A percentile compares a stretch with the other conserved stretches of the same genome.
These are phyloP conservation scores for Blepharisma japonicum DNA, from an alignment of 73 alveolate genomes.

Conservation along the genomic window DNA sequence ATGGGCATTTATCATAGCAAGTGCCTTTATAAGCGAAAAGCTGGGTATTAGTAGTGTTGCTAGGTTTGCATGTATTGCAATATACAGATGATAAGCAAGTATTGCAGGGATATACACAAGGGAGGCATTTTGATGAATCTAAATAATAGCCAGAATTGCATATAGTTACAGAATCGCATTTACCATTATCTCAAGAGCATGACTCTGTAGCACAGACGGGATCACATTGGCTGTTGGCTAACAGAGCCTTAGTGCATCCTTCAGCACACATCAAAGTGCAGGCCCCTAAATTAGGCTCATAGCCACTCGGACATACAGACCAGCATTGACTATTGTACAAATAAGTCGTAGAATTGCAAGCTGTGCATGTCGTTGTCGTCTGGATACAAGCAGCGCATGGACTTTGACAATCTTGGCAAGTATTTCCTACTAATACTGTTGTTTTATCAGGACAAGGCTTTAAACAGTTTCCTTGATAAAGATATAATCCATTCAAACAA, in stretches of 20 bases:
- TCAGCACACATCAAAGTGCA: background rate
- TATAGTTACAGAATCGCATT: background rate
- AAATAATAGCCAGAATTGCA: background rate
- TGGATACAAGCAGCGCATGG: background rate
- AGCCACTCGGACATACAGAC: slow-evolving; percentile 20
- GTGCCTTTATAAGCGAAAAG: slow-evolving; percentile 1
- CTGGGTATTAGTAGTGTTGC: background rate
- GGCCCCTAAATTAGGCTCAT: background rate
- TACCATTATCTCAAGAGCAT: background rate
- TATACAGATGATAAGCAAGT: background rate
- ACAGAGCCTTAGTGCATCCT: background rate
- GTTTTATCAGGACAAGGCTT: background rate
- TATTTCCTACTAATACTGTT: background rate
- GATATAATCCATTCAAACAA: background rate
- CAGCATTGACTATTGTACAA: background rate
- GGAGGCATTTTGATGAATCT: background rate
- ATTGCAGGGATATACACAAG: slow-evolving; percentile 7
- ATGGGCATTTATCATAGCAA: slow-evolving; percentile 23
- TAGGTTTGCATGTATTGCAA: slow-evolving; percentile 12
- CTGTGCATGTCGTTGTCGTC: background rate
- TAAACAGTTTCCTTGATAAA: background rate
- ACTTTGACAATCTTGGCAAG: background rate
- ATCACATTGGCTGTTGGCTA: background rate
- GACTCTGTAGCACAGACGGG: background rate
- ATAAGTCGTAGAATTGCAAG: background rate